phyloP scores from a whole-genome alignment of 2,329 filamentous ascomycete species.

The Aspergillus thermomutatus region DNA sequence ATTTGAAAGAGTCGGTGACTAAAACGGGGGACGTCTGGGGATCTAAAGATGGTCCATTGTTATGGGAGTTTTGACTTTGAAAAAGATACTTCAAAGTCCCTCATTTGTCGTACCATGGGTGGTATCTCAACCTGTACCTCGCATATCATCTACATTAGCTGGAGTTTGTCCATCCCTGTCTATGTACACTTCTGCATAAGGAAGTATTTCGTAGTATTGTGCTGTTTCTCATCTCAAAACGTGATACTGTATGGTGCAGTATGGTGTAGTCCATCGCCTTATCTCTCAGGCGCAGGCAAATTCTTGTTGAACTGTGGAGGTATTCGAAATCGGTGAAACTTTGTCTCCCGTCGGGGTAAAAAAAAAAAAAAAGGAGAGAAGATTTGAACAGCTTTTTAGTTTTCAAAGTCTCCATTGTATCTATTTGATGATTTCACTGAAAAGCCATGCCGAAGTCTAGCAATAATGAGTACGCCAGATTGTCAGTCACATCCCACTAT shows the following conservation, averaged over 20 bases:
- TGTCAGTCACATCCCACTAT: neutral
- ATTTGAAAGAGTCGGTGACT: neutral
- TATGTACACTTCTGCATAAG: neutral
- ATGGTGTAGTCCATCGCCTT: no score
- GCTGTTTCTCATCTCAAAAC: no score
- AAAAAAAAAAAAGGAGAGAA: no score
- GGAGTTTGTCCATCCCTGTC: neutral
- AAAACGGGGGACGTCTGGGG: neutral
- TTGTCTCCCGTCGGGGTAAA: neutral
- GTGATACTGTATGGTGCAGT: no score
- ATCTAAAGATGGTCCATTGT: no score
- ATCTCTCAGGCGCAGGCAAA: neutral
- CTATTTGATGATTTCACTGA: neutral
- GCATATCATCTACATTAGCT: neutral
- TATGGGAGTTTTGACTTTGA: neutral
- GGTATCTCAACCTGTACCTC: neutral
- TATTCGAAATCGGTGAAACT: neutral
- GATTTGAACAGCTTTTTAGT: no score
- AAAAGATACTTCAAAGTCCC: neutral
- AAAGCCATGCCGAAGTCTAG: neutral
- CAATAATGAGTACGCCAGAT: neutral
- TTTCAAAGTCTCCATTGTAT: neutral
- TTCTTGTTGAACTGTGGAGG: neutral
- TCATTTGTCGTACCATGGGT: neutral
- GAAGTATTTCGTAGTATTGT: neutral